Conservation (phyloP, 78 protist genomes). For the Cavenderia fasciculata region DNA sequence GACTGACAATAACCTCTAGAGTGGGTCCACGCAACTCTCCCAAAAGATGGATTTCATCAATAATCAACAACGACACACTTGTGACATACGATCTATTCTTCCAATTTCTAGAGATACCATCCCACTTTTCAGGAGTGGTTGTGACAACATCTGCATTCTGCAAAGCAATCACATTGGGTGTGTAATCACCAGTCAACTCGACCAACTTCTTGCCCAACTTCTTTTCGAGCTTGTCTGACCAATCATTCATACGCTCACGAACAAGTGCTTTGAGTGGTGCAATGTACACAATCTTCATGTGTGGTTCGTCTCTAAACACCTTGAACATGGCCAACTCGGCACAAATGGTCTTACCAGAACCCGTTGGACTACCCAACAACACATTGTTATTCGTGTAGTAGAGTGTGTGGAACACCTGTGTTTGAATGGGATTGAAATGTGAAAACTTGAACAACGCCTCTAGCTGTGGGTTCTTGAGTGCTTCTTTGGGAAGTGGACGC, state of each 20-base stretch:
- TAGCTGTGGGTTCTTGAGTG: constrained; percentile 78
- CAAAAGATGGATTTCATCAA: constrained; percentile 98
- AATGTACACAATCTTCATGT: constrained; percentile 96
- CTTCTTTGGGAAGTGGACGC: constrained; percentile 93
- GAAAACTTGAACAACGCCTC: constrained; percentile 87
- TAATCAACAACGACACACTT: constrained; percentile 87
- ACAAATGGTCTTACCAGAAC: constrained; percentile 97
- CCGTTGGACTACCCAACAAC: constrained; percentile 99
- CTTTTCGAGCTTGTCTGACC: constrained; percentile 88
- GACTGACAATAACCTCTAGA: constrained; percentile 93
- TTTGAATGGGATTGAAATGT: constrained; percentile 99
- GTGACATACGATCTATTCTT: constrained; percentile 90
- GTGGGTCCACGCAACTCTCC: constrained; percentile 98
- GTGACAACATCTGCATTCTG: constrained; percentile 93
- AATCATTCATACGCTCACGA: constrained; percentile 98
- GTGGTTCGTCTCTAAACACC: constrained; percentile 65
- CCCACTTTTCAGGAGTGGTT: constrained; percentile 99
- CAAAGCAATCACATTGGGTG: constrained; percentile 95
- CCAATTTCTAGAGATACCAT: constrained; percentile 97
- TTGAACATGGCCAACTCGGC: constrained; percentile 98
- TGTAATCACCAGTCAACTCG: constrained; percentile 98
- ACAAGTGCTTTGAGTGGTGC: constrained; percentile 99
- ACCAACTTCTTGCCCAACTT: constrained; percentile 89
- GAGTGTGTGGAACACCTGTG: constrained; percentile 92
- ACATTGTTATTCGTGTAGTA: constrained; percentile 97